phyloP scores from a whole-genome alignment of 2,329 filamentous ascomycete genomes.

The Colletotrichum shisoi region DNA sequence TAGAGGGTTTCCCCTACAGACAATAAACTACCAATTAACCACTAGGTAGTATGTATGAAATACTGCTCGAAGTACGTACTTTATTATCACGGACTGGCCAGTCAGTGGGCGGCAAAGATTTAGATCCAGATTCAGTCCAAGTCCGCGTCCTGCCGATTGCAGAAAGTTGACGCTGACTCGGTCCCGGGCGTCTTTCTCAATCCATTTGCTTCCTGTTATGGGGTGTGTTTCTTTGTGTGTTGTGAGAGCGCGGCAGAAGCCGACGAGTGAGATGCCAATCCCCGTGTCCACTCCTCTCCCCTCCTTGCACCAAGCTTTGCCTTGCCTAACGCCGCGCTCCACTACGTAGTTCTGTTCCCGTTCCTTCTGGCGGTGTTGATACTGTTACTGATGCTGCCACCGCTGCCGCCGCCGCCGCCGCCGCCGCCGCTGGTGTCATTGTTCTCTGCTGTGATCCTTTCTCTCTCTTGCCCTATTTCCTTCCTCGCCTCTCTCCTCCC shows the following conservation, averaged over 20 bases:
- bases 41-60: neutral
- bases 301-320: neutral
- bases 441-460: constrained; percentile 1
- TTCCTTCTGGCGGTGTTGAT: constrained; percentile 10
- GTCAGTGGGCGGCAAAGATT: constrained; percentile 14
- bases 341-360: neutral
- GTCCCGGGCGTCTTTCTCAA: constrained; percentile 6
- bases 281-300: neutral
- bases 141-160: constrained; percentile 28
- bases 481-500: neutral
- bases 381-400: neutral
- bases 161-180: constrained; percentile 35
- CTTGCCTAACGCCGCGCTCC: neutral
- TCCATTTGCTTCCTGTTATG: constrained; percentile 2
- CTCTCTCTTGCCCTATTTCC: constrained; percentile 3
- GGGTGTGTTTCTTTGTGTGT: constrained; percentile 18
- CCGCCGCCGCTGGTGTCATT: neutral
- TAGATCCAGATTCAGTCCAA: neutral
- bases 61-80: neutral
- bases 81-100: constrained; percentile 1
- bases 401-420: neutral
- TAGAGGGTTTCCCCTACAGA: no score
- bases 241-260: neutral
- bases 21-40: no score
- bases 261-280: neutral